Conservation (phyloP, 805 yeast genomes). For the Saturnispora sanitii region DNA sequence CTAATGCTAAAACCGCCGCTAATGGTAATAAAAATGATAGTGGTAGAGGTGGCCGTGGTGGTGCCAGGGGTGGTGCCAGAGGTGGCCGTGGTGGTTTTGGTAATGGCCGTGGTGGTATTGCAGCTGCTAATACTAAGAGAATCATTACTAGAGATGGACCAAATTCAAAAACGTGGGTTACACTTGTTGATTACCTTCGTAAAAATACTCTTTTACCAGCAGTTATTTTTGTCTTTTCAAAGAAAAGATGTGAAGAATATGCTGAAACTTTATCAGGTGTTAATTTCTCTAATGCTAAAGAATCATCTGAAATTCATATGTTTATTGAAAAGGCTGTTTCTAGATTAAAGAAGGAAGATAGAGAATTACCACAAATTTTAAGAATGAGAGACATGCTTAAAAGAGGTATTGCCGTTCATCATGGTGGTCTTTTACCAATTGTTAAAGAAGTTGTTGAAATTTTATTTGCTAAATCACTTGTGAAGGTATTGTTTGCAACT, state of each 20-base stretch:
- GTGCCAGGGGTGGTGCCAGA: conserved; percentile 28
- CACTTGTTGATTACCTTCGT: conserved; percentile 60
- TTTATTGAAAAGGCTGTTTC: conserved; percentile 84
- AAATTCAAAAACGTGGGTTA: conserved; percentile 67
- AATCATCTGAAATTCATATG: conserved; percentile 86
- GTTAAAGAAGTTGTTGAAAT: conserved; percentile 93
- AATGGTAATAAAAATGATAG: conserved; percentile 29
- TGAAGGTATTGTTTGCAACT: conserved; percentile 89
- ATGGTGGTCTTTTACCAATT: conserved; percentile 87
- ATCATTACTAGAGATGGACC: conserved; percentile 53
- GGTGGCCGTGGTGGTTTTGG: conserved; percentile 24
- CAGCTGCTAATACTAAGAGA: conserved; percentile 25
- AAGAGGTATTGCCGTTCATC: conserved; percentile 96
- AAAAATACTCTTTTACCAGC: conserved; percentile 73
- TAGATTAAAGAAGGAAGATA: conserved; percentile 81
- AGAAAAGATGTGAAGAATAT: conserved; percentile 87
- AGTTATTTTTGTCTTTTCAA: conserved; percentile 87
- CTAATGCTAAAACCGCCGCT: conserved; percentile 18
- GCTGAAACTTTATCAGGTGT: conserved; percentile 67
- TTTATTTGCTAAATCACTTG: conserved; percentile 73
- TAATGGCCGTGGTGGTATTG: conserved; percentile 23
- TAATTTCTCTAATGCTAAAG: conserved; percentile 76
- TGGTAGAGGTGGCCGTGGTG: conserved; percentile 22
- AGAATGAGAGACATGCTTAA: conserved; percentile 72
- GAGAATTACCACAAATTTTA: conserved; percentile 85